Evolutionary conservation across 2,329 filamentous ascomycete genomes (phyloP).

Genomic region (Aspergillus eucalypticola): DNA sequence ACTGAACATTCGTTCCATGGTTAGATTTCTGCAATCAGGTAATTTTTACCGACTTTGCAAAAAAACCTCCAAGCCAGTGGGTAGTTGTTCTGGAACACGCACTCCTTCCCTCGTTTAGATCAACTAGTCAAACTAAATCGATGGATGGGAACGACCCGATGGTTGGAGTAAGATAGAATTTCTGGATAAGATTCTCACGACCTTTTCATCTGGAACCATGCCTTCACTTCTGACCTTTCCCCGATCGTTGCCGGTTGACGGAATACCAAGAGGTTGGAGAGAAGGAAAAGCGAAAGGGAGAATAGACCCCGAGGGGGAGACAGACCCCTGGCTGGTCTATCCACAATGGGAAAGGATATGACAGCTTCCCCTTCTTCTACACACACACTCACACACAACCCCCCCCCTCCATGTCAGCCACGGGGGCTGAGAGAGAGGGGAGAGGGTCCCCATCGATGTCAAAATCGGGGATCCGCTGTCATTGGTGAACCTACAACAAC

Average conservation of each 20-base stretch:
- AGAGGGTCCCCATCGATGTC: neutral
- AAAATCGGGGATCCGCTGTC: neutral
- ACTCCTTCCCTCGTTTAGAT: neutral
- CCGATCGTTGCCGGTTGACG: neutral
- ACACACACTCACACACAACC: too few relatives aligned
- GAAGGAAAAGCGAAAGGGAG: neutral
- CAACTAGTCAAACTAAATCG: neutral
- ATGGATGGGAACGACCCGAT: too few relatives aligned
- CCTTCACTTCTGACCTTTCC: too few relatives aligned
- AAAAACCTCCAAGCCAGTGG: too few relatives aligned
- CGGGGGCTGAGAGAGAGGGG: neutral
- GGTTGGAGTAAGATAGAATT: too few relatives aligned
- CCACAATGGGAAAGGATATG: slow-evolving; percentile 8
- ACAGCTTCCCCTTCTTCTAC: neutral
- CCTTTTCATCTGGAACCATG: neutral
- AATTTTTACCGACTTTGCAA: neutral
- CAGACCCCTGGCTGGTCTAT: neutral
- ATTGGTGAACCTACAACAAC: neutral
- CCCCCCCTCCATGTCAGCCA: neutral
- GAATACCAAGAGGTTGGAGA: neutral
- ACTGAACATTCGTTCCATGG: neutral
- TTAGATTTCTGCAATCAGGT: neutral
- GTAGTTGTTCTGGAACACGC: neutral
- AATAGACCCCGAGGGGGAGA: neutral
- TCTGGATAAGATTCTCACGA: too few relatives aligned